These are phyloP conservation scores for Gautieria morchelliformis DNA, from an alignment of 768 basidiomycete species.

Conservation along the genomic window DNA sequence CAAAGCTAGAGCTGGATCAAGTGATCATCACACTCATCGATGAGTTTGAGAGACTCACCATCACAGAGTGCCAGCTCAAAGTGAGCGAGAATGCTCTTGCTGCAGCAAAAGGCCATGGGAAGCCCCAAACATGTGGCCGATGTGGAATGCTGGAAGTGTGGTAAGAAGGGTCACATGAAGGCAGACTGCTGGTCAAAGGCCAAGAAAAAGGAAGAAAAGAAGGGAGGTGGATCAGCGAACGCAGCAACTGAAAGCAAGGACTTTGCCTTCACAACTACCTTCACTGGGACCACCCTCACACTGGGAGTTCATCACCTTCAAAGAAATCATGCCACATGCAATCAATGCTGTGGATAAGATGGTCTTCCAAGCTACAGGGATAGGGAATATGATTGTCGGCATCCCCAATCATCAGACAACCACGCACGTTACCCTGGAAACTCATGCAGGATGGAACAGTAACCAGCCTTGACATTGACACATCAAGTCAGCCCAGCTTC, in stretches of 20 bases:
- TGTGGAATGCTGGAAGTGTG: no score
- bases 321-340: no score
- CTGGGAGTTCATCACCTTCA: slow-evolving; percentile 22
- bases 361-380: slow-evolving; percentile 22
- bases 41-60: slow-evolving; percentile 3
- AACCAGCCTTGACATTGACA: not conserved
- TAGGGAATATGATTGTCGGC: slow-evolving; percentile 23
- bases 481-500: not conserved
- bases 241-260: no score
- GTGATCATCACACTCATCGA: not conserved
- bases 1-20: not conserved
- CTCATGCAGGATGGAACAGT: not conserved
- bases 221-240: no score
- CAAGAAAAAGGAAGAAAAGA: not conserved
- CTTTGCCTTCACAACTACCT: not conserved
- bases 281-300: not conserved
- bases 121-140: not conserved
- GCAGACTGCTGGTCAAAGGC: not conserved
- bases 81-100: no score
- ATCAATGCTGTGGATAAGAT: slow-evolving; percentile 22
- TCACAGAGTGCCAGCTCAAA: not conserved
- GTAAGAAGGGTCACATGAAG: no score
- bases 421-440: slow-evolving; percentile 12
- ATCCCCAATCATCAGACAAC: slow-evolving; percentile 24
- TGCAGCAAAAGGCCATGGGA: not conserved